These are phyloP conservation scores for Didymella sp. DNA, from an alignment of 2,329 filamentous ascomycete genomes.

Conservation along the genomic window DNA sequence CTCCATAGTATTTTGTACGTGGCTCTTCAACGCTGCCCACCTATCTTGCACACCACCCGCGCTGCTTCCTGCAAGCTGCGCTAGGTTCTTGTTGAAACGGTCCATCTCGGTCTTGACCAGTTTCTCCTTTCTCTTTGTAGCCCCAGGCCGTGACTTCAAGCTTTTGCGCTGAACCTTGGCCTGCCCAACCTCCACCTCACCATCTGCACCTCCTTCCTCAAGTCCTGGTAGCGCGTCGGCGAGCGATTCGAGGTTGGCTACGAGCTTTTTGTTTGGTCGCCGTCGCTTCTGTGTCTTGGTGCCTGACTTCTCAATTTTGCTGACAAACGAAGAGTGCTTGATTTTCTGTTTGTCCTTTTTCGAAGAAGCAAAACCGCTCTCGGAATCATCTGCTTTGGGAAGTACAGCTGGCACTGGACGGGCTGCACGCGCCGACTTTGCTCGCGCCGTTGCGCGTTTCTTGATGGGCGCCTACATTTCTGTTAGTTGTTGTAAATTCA, in stretches of 20 bases:
- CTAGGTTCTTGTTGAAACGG: conserved; percentile 83
- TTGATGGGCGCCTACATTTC: conserved; percentile 44
- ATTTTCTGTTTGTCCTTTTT: conserved; percentile 86
- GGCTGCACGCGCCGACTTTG: conserved; percentile 39
- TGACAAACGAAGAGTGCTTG: conserved; percentile 80
- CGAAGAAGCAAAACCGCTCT: conserved; percentile 66
- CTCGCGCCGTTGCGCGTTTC: conserved; percentile 48
- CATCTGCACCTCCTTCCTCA: conserved; percentile 47
- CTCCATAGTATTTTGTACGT: conserved; percentile 88
- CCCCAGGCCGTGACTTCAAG: conserved; percentile 70
- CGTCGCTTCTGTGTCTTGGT: conserved; percentile 67
- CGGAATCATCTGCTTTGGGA: conserved; percentile 48
- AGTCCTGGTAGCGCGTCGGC: conserved; percentile 79
- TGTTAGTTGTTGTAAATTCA: neutral
- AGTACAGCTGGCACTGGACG: conserved; percentile 31
- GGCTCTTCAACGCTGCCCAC: conserved; percentile 82
- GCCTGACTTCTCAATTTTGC: conserved; percentile 71
- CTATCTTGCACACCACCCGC: conserved; percentile 48
- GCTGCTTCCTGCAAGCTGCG: conserved; percentile 64
- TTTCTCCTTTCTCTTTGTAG: conserved; percentile 81
- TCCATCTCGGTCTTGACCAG: conserved; percentile 82
- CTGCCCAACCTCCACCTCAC: conserved; percentile 51
- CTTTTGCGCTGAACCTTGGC: conserved; percentile 77
- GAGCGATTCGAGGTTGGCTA: conserved; percentile 75
- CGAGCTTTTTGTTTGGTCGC: conserved; percentile 77